Percentiles rank a stretch among this genome's conserved stretches.
phyloP scores from a whole-genome alignment of 768 basidiomycete genomes.

The Psilocybe sp. region DNA sequence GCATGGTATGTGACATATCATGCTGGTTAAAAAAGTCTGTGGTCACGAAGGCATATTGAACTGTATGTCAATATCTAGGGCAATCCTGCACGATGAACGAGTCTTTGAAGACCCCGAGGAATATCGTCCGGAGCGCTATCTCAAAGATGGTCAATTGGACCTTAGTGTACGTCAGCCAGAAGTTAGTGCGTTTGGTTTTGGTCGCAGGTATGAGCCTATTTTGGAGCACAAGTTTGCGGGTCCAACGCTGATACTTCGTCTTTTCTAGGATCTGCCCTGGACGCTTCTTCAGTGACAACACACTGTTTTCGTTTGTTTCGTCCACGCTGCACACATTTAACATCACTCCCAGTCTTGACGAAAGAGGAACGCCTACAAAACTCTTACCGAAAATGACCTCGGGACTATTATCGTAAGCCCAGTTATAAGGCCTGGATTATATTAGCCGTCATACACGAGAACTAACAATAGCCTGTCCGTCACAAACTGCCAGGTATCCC shows the following conservation, averaged over 20 bases:
- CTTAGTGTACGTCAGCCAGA: slow-evolving; percentile 20
- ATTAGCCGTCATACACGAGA: too few species aligned
- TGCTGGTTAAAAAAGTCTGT: not conserved
- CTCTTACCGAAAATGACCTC: too few species aligned
- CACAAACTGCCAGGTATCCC: too few species aligned
- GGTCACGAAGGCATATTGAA: not conserved
- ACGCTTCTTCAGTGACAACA: slow-evolving; percentile 19
- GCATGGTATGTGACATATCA: slow-evolving; percentile 18
- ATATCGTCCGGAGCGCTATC: slow-evolving; percentile 29
- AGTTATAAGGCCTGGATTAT: too few species aligned
- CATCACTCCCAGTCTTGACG: slow-evolving; percentile 19
- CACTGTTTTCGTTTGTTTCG: slow-evolving; percentile 16
- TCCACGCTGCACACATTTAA: slow-evolving; percentile 21
- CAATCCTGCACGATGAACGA: slow-evolving; percentile 31
- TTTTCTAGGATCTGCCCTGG: slow-evolving; percentile 24
- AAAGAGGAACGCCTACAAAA: slow-evolving; percentile 14
- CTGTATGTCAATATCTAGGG: slow-evolving; percentile 3
- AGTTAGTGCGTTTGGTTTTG: slow-evolving; percentile 28
- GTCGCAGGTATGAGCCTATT: slow-evolving; percentile 19
- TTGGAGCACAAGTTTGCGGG: too few species aligned
- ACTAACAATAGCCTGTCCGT: too few species aligned
- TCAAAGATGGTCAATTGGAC: slow-evolving; percentile 22
- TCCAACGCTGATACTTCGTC: too few species aligned
- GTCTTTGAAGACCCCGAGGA: slow-evolving; percentile 34
- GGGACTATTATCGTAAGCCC: too few species aligned